Percentiles rank a stretch among this genome's conserved stretches.
phyloP scores from a whole-genome alignment of 164 flowering plant genomes.

The Berberis vulgaris region DNA sequence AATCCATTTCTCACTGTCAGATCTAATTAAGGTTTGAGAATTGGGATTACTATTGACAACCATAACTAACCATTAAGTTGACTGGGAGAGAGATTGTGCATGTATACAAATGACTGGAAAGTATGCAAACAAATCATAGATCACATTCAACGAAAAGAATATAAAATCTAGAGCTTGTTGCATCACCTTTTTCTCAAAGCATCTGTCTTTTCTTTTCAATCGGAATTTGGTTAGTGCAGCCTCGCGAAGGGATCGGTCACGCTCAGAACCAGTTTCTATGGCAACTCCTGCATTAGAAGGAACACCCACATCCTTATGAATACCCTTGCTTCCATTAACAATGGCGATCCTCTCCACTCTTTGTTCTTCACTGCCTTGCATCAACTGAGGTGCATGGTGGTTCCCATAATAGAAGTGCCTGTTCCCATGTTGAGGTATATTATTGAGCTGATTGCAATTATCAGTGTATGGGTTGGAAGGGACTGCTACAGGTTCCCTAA shows the following conservation, averaged over 20 bases:
- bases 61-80: not conserved
- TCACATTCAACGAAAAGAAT: not conserved
- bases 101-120: no score
- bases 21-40: no score
- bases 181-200: slow-evolving; percentile 49
- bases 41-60: not conserved
- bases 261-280: slow-evolving; percentile 15
- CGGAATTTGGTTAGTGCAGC: slow-evolving; percentile 44
- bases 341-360: slow-evolving; percentile 1
- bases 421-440: slow-evolving; percentile 3
- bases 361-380: slow-evolving; percentile 1
- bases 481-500: slow-evolving; percentile 3
- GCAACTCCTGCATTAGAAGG: slow-evolving; percentile 9
- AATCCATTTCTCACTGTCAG: no score
- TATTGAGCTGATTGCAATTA: slow-evolving; percentile 1
- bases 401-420: slow-evolving; percentile 1
- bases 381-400: slow-evolving; percentile 2
- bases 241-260: slow-evolving; percentile 31
- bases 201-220: slow-evolving; percentile 45
- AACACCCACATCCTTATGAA: slow-evolving; percentile 11
- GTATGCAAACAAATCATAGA: not conserved
- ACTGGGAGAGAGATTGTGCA: no score
- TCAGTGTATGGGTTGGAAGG: slow-evolving; percentile 15
- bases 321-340: slow-evolving; percentile 19
- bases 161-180: not conserved